Base-by-base conservation (phyloP, 306 rosid species). In the peach (Prunus persica) region DNA sequence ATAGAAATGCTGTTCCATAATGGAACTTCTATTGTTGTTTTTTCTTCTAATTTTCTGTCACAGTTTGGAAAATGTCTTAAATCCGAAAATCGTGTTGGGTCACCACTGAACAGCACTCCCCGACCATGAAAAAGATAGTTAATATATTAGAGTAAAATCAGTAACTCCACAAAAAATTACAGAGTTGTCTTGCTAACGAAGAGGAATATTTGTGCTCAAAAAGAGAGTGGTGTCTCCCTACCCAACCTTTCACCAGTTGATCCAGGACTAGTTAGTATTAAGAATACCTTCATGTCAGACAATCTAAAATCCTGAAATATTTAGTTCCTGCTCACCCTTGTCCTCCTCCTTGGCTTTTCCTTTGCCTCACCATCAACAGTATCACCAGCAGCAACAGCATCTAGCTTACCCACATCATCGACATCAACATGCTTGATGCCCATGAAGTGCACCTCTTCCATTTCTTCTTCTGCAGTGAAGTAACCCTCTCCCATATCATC, bases 321-420 rank as follows among this genome's bases (percentile, higher is more conserved):
- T 67, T 28, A 73, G 57, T 22, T 55, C 74, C 18, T 24, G 20
- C 61, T 43, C 62, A 55, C 7, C 64, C 75, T 52, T 76, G 61
- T 64, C 62, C 64, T 66, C 77, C 51, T 74, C 49, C 77, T 76
- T 14, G 3, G 24, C 27, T 72, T 72, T 58, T 16, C 67, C 24
- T 41, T 72, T 41, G 45, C 32, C 45, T 76, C 71, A 28, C 30
- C 71, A 6, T 60, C 43, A 38, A 38, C 43, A 38, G 43, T 7
- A 38, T 38, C 79, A 65, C 28, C 75, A 6, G 46, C 47, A 56
- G 49, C 73, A 45, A 14, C 34, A 60, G 19, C 56, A 41, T 19
- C 72, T 18, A 8, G 32, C 14, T 52, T 54, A 54, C 19, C 69
- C 34, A 12, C 62, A 55, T n/a, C n/a, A 34, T 74, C 57, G 50